Base-by-base conservation (phyloP, 768 basidiomycete genomes). In the Cystobasidium tubakii region DNA sequence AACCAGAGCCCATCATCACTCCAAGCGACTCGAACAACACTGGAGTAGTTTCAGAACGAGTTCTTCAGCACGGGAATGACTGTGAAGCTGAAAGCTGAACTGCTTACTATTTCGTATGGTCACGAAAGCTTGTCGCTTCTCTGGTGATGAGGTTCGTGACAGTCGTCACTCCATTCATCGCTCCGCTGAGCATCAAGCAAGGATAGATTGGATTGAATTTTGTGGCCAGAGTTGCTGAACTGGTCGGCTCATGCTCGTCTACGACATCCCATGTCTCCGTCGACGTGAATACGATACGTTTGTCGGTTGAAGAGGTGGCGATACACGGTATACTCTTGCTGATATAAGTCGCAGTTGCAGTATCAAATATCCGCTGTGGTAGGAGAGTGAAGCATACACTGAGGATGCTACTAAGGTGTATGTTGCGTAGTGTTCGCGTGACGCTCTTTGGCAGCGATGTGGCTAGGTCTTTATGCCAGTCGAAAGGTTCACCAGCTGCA, bases 361-460 rank as follows among this genome's bases (percentile, higher is more conserved):
- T 53, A 50, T 27, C 39, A 57, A 70, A 34, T 33, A 46, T 23
- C 21, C 19, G 27, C 53, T 39, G 29, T 2, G 57, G 57, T 13
- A 62, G 57, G n/a, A 4, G 7, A 17, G 46, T 50, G 21, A 50
- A 50, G 46, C 66, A 27, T 54, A 42, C 66, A 21, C 50, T 50
- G 9, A 43, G 66, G 44, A 46, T 84, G 0, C 85, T 85, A 63
- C 87, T 86, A 80, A 88, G 86, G 88, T 89, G 91, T 60, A 71
- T 36, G 43, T 71, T 55, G 19, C 69, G 69, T 15, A 71, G 50
- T 9, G 69, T 71, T 29, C 54, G 23, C 3, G 69, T 31, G 1
- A 71, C 69, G 21, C 25, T 23, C 13, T 27, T 55, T 1, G 69
- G 69, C 21, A 71, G 10, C 1, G 69, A 60, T 25, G 10, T 23